phyloP scores from a whole-genome alignment of 352 stramenopile genomes.

The Phytophthora palmivora region DNA sequence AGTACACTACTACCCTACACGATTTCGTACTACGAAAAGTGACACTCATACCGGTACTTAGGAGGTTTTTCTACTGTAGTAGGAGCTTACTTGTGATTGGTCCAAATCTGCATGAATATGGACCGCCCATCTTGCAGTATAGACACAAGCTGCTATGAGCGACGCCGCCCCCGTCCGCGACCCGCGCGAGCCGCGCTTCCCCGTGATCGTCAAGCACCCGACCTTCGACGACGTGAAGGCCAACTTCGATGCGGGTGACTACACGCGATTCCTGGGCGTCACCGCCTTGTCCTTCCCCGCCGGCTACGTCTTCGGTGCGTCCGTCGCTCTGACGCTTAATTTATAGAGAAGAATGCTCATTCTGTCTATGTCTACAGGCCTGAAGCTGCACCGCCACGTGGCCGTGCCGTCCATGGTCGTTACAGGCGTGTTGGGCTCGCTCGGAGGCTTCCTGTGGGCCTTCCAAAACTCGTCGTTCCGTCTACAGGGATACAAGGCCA shows the following conservation, averaged over 20 bases:
- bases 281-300: conserved; percentile 74
- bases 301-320: conserved; percentile 82
- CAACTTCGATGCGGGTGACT: conserved; percentile 77
- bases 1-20: no score
- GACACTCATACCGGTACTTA: no score
- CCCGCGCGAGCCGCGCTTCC: conserved; percentile 70
- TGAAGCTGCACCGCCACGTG: conserved; percentile 69
- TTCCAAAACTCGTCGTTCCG: conserved; percentile 87
- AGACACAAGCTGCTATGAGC: conserved; percentile 48
- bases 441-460: conserved; percentile 80
- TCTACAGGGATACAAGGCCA: conserved; percentile 77
- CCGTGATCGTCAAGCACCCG: conserved; percentile 83
- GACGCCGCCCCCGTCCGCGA: conserved; percentile 50
- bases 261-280: conserved; percentile 63
- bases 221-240: conserved; percentile 72
- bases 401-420: conserved; percentile 77
- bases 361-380: conserved; percentile 36
- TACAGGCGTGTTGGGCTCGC: conserved; percentile 74
- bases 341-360: conserved; percentile 6
- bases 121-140: conserved; percentile 16
- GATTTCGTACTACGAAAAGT: no score
- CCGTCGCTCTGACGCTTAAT: not conserved
- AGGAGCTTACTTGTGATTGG: conserved; percentile 22
- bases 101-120: conserved; percentile 9
- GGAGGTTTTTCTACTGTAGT: no score